A percentile compares a stretch with the other conserved stretches of the same genome.
Conservation (phyloP, 2,329 filamentous ascomycete genomes). For the Thelonectria blattea region DNA sequence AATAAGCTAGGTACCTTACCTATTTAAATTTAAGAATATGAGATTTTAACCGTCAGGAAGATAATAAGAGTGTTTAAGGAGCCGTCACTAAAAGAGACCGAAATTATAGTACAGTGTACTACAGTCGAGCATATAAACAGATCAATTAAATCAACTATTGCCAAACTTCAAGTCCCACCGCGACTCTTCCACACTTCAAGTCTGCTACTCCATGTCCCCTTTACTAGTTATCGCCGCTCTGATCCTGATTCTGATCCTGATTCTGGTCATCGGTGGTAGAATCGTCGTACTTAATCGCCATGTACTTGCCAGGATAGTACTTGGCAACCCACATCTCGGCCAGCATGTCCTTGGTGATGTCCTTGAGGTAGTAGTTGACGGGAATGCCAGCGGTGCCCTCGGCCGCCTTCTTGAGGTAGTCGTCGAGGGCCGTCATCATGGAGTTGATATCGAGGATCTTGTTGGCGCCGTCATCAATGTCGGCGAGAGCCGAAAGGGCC, state of each 20-base stretch:
- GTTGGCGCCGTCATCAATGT: constrained; percentile 16
- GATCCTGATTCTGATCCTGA: not conserved
- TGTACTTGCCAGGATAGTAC: constrained; percentile 23
- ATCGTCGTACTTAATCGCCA: not conserved
- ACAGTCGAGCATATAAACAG: no score
- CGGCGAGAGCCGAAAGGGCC: not conserved
- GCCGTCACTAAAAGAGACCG: no score
- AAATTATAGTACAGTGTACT: no score
- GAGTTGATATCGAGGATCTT: constrained; percentile 26
- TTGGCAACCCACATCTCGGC: constrained; percentile 28
- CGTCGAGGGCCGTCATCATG: constrained; percentile 26
- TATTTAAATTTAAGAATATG: no score
- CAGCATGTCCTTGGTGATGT: constrained; percentile 25
- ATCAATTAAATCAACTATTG: not conserved
- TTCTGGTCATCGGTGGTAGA: not conserved
- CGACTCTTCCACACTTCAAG: not conserved
- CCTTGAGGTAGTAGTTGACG: constrained; percentile 30
- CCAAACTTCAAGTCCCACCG: not conserved
- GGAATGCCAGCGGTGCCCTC: constrained; percentile 17
- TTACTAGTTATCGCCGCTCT: not conserved
- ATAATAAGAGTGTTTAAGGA: no score
- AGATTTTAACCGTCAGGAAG: no score
- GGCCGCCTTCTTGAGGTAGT: constrained; percentile 17
- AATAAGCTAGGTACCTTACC: no score
- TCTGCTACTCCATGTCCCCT: not conserved